Base-by-base conservation (phyloP, 352 stramenopile genomes). In the Globisporangium spinosum region DNA sequence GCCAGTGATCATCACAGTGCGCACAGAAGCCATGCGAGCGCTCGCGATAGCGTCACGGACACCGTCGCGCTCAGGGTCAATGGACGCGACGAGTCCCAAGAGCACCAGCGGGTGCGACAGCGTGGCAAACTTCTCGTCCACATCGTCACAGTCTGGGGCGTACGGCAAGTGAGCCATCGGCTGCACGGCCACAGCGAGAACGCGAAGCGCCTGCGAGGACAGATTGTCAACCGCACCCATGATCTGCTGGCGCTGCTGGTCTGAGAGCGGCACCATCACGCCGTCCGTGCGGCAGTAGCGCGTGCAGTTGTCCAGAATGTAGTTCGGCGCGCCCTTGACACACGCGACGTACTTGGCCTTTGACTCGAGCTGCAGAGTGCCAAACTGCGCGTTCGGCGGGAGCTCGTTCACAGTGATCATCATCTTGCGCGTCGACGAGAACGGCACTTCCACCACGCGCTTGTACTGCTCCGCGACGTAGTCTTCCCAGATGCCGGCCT, bases 361-460 rank as follows among this genome's bases (percentile, higher is more conserved):
- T 2, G 63, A n/a, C 0, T 70, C 69, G 5, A 90, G 61, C 22
- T 53, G 27, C 1, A 93, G 51, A 2, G 62, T 71, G 49, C 80
- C 80, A 25, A 88, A 82, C 75, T 77, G 79, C 1, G 69, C 70
- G 1, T 68, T 70, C 17, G 65, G 34, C 9, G 81, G 79, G 3
- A 92, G 49, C 0, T 72, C 67, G 56, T 90, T 86, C n/a, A 92
- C 77, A 3, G 84, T 92, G 49, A 92, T 75, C 97, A 99, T 99
- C 70, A 89, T 91, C 76, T 99, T 99, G 27, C 90, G 83, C 8
- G 97, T 93, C 15, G 93, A 98, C 27, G 78, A 97, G 80, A 99
- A 99, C 0, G 96, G 91, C 53, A 98, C 87, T 82, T 98, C 94
- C 13, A 87, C 82, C 0, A 93, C 40, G 10, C 96, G 85, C 23